Percentiles rank a stretch among this genome's conserved stretches.
Evolutionary conservation across 1,284 basidiomycete genomes (phyloP).

Genomic region (Moesziomyces globuligerus): DNA sequence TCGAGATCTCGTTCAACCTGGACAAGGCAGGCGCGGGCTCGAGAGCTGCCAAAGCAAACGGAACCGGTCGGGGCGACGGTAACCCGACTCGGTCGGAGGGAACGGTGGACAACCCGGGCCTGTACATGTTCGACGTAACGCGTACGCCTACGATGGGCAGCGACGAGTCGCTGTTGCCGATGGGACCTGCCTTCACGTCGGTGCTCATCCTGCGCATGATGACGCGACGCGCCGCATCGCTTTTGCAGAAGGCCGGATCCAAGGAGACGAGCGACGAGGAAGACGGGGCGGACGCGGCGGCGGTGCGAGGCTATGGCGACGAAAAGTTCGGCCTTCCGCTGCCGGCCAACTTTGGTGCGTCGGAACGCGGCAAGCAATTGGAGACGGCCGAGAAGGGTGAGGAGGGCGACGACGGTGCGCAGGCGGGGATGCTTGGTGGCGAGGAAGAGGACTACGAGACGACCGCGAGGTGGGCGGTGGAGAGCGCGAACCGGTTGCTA

Average conservation of each 20-base stretch:
- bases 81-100: conserved; percentile 26
- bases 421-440: neutral
- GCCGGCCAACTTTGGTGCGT: conserved; percentile 41
- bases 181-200: conserved; percentile 57
- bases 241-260: conserved; percentile 53
- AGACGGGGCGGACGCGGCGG: conserved; percentile 26
- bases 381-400: conserved; percentile 4
- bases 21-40: conserved; percentile 8
- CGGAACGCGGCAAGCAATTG: conserved; percentile 15
- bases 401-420: neutral
- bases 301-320: conserved; percentile 42
- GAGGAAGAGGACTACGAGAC: conserved; percentile 30
- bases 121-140: conserved; percentile 56
- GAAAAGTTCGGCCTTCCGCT: conserved; percentile 61
- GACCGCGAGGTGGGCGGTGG: conserved; percentile 42
- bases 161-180: conserved; percentile 47
- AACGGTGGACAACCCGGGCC: conserved; percentile 59
- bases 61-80: conserved; percentile 13
- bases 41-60: conserved; percentile 7
- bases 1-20: conserved; percentile 17
- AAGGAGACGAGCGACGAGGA: conserved; percentile 10
- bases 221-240: conserved; percentile 46
- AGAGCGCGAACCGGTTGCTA: conserved; percentile 52
- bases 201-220: conserved; percentile 60
- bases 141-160: conserved; percentile 59